Base-by-base conservation (phyloP, 2,329 filamentous ascomycete species). In the Stagonosporopsis rhizophila region DNA sequence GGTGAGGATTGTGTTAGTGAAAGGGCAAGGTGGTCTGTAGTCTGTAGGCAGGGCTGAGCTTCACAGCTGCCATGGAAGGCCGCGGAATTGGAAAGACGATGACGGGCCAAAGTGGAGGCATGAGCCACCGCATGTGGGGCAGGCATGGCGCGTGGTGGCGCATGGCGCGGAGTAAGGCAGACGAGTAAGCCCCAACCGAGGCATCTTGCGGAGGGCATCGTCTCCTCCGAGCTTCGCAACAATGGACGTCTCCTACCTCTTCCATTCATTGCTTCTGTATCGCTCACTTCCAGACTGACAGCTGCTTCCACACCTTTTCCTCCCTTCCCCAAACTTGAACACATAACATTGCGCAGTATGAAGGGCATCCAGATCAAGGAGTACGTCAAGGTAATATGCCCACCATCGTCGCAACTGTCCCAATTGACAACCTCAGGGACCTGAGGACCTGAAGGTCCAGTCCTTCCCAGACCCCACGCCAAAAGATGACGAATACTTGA, bases 401-500 rank as follows among this genome's bases (percentile, higher is more conserved):
- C 23, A 22, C 22, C 25, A 39, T 23, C 5, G 22, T 65, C 45
- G 50, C 30, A 41, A 27, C 39, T n/a, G 27, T 19, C 23, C 28
- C 25, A 28, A 32, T 57, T 60, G 22, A 63, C 52, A 38, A 44
- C 19, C 4, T 17, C 59, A 95, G 90, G 88, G 87, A 30, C 92
- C 93, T 2, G 81, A 87, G 59, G 90, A 95, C 71, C 90, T 98
- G 75, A 84, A 81, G 59, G 89, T 96, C 63, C 83, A 86, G 17
- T 82, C 86, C 20, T 84, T 96, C 14, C 87, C 92, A 17, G 90
- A 92, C 50, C 93, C 92, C 0, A 79, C 80, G 1, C 91, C 92
- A 1, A 81, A 83, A 8, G 77, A 86, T 28, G 81, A 90, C 71
- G 87, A 96, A 79, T 98, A 97, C 75, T 83, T 96, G 61, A 90